Conservation (phyloP, 2,329 filamentous ascomycete species). For the Scorias spongiosa region DNA sequence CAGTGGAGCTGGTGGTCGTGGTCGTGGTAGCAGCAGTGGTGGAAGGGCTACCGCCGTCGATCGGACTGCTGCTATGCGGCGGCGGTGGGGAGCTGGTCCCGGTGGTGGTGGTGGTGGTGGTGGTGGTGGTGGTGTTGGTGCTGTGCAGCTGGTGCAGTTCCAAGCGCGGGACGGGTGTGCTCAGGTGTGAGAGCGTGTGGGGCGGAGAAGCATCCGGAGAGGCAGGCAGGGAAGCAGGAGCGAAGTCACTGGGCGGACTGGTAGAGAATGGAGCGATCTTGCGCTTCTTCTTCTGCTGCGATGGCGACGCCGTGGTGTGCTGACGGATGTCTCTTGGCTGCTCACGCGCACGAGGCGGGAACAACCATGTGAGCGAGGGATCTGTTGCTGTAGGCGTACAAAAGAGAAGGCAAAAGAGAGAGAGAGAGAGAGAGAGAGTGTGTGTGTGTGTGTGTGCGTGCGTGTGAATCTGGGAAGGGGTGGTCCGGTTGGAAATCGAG, state of each 20-base stretch:
- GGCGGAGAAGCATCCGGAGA: not conserved
- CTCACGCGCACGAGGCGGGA: not conserved
- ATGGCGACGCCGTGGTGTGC: conserved; percentile 8
- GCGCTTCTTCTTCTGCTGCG: conserved; percentile 31
- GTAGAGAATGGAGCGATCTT: conserved; percentile 25
- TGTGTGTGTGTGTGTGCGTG: no score
- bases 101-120: not conserved
- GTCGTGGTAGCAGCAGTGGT: conserved; percentile 5
- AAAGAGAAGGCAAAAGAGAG: no score
- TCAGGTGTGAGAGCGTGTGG: not conserved
- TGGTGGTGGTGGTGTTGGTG: not conserved
- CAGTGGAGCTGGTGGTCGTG: conserved; percentile 9
- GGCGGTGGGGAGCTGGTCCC: not conserved
- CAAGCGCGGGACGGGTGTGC: not conserved
- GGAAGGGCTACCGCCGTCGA: not conserved
- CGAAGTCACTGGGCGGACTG: not conserved
- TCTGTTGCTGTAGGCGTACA: not conserved
- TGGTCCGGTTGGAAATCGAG: no score
- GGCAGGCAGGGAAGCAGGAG: not conserved
- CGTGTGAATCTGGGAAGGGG: no score
- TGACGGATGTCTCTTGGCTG: not conserved
- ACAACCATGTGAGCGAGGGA: not conserved
- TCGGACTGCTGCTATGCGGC: conserved; percentile 1
- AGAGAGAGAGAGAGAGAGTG: no score
- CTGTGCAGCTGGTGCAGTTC: not conserved